phyloP scores from a whole-genome alignment of 495 filamentous ascomycete genomes.

The Podospora appendiculata region DNA sequence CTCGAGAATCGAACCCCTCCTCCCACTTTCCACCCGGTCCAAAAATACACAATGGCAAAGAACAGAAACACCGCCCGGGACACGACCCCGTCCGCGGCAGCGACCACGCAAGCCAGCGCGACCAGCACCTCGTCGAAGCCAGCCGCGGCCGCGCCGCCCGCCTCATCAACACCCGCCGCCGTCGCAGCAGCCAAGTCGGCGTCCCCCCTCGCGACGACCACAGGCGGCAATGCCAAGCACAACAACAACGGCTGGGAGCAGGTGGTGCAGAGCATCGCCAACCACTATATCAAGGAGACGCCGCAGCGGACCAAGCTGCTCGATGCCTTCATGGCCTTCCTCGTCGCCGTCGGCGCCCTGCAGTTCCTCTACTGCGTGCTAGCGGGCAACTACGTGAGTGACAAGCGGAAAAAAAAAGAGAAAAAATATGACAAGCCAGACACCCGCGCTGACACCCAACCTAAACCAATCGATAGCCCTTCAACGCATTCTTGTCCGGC shows the following conservation, averaged over 20 bases:
- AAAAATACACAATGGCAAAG: background rate
- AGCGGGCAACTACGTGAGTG: constrained; percentile 84
- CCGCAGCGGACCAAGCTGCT: constrained; percentile 88
- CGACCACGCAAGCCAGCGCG: background rate
- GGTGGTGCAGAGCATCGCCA: constrained; percentile 53
- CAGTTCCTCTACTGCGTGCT: constrained; percentile 93
- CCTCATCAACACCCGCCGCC: background rate
- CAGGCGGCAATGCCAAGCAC: constrained; percentile 10
- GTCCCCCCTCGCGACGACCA: constrained; percentile 9
- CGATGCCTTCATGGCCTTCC: constrained; percentile 85
- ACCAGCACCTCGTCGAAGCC: background rate
- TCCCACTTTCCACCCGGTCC: background rate
- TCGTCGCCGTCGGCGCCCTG: constrained; percentile 75
- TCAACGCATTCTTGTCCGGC: constrained; percentile 95
- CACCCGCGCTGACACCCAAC: background rate
- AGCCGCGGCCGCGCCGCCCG: background rate
- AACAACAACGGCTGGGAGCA: constrained; percentile 22
- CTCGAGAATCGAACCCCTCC: background rate
- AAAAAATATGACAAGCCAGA: background rate
- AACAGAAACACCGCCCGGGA: background rate
- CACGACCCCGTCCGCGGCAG: background rate
- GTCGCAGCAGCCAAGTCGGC: background rate
- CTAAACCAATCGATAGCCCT: constrained; percentile 53
- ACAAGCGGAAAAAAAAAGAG: background rate
- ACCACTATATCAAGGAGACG: constrained; percentile 69